A percentile compares a stretch with the other conserved stretches of the same genome.
Evolutionary conservation across 345 rosid genomes (phyloP).

Genomic region (Theobroma cacao): DNA sequence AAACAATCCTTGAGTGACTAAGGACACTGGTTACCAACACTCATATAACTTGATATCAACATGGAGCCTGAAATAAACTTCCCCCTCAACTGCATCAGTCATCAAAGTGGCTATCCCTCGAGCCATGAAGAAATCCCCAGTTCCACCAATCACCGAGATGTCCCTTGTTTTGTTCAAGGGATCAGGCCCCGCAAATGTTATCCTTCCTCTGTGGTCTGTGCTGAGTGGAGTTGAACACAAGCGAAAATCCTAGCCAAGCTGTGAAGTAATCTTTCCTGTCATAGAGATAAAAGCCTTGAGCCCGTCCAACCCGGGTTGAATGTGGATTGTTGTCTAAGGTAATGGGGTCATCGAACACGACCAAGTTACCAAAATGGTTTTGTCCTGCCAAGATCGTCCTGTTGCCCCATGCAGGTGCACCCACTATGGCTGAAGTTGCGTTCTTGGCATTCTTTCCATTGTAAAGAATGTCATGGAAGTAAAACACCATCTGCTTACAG

Average conservation of each 20-base stretch:
- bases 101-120: conserved; percentile 42
- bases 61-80: conserved; percentile 34
- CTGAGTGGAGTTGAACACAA: conserved; percentile 57
- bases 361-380: conserved; percentile 34
- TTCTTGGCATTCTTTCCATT: conserved; percentile 35
- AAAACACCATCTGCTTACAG: conserved; percentile 52
- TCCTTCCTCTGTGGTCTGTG: conserved; percentile 55
- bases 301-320: conserved; percentile 43
- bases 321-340: conserved; percentile 41
- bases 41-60: conserved; percentile 43
- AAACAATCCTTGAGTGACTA: neutral
- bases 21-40: conserved; percentile 24
- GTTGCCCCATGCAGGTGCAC: conserved; percentile 10
- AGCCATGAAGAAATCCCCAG: conserved; percentile 47
- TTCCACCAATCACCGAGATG: conserved; percentile 46
- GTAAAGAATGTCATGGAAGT: conserved; percentile 53
- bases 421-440: conserved; percentile 42
- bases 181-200: conserved; percentile 63
- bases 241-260: conserved; percentile 54
- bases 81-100: conserved; percentile 44
- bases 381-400: conserved; percentile 14
- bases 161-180: conserved; percentile 38
- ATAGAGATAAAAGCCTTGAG: conserved; percentile 66
- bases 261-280: conserved; percentile 39
- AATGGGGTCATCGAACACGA: conserved; percentile 60